Conservation (phyloP, 1,139 yeast species). For the Suhomyces bokatorum region DNA sequence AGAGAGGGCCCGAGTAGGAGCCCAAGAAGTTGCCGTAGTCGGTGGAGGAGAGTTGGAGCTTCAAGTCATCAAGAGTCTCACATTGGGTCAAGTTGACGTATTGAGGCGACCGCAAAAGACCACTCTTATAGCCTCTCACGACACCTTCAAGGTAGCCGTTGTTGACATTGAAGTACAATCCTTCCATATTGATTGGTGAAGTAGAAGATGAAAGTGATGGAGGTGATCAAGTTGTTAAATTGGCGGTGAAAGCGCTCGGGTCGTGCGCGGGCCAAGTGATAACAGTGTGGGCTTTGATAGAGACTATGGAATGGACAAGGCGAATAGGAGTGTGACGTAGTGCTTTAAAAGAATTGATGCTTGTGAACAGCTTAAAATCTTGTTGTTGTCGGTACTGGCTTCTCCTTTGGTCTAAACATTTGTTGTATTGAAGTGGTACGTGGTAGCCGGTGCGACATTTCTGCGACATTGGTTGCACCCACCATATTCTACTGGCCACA, state of each 20-base stretch:
- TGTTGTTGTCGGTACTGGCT: too few relatives aligned
- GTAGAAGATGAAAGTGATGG: neutral
- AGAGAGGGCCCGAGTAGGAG: conserved; percentile 75
- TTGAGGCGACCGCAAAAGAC: conserved; percentile 73
- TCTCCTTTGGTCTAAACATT: too few relatives aligned
- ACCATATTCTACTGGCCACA: too few relatives aligned
- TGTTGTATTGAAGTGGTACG: too few relatives aligned
- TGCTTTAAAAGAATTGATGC: too few relatives aligned
- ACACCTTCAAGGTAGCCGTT: conserved; percentile 91
- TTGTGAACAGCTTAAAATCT: too few relatives aligned
- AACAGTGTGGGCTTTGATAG: neutral
- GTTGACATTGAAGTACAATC: conserved; percentile 82
- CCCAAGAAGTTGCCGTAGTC: conserved; percentile 92
- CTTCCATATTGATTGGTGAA: conserved; percentile 59
- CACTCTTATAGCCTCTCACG: conserved; percentile 90
- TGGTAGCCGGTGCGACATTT: neutral
- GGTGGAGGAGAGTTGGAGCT: conserved; percentile 89
- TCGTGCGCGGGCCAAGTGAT: conserved; percentile 6
- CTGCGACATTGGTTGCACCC: neutral
- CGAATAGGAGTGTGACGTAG: too few relatives aligned
- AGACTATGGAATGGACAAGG: too few relatives aligned
- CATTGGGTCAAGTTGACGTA: conserved; percentile 94
- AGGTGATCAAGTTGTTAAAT: conserved; percentile 7
- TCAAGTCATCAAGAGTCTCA: conserved; percentile 90
- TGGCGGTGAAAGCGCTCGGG: conserved; percentile 4